These are phyloP conservation scores for Gossypium gossypioides DNA, from an alignment of 441 rosid genomes.

Conservation along the genomic window DNA sequence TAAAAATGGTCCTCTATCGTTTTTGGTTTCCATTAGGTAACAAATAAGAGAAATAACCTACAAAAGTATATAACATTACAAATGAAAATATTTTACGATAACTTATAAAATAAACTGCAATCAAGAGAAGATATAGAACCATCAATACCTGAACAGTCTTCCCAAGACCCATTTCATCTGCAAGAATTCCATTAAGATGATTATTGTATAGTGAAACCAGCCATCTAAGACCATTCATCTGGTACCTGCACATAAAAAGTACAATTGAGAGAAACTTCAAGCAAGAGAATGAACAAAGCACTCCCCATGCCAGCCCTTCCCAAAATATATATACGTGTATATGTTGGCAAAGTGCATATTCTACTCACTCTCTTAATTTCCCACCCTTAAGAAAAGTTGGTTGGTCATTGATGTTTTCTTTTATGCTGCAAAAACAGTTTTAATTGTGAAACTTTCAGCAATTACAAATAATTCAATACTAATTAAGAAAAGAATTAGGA, in stretches of 20 bases:
- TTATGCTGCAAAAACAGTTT: slow-evolving; percentile 49
- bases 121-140: slow-evolving; percentile 1
- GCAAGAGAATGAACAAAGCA: neutral
- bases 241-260: slow-evolving; percentile 56
- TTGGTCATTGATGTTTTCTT: slow-evolving; percentile 79
- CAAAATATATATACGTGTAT: neutral
- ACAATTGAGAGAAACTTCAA: slow-evolving; percentile 14
- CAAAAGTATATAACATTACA: slow-evolving; percentile 9
- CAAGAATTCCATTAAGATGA: slow-evolving; percentile 87
- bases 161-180: slow-evolving; percentile 99
- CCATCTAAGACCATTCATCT: slow-evolving; percentile 94
- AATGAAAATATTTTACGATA: neutral
- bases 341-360: slow-evolving; percentile 9
- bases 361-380: slow-evolving; percentile 83
- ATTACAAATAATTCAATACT: neutral
- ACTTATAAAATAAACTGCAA: slow-evolving; percentile 5
- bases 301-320: neutral
- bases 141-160: slow-evolving; percentile 81
- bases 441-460: slow-evolving; percentile 8
- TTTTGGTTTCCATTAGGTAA: slow-evolving; percentile 87
- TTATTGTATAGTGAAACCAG: slow-evolving; percentile 82
- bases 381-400: slow-evolving; percentile 67
- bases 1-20: slow-evolving; percentile 90
- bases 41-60: slow-evolving; percentile 88
- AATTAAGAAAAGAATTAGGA: neutral